Conservation (phyloP, 192 early-diverging fungal genomes). For the Phlyctochytrium arcticum region DNA sequence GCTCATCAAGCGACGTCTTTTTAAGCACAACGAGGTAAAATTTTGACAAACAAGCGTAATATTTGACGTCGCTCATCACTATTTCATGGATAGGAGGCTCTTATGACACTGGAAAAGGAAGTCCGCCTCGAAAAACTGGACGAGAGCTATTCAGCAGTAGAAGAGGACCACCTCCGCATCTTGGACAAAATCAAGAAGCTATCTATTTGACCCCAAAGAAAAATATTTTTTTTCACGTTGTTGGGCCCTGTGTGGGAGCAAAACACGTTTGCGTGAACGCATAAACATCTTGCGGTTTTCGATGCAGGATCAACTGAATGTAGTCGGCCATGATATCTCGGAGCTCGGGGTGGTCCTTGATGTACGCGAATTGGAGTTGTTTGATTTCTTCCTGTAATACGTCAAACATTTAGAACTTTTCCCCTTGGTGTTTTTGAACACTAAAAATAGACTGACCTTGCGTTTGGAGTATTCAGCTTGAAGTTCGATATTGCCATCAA, state of each 20-base stretch:
- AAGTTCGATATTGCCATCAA: conserved; percentile 41
- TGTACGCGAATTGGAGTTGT: conserved; percentile 27
- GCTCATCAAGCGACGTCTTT: conserved; percentile 82
- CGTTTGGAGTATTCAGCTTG: conserved; percentile 37
- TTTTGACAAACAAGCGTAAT: conserved; percentile 6
- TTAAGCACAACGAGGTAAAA: conserved; percentile 63
- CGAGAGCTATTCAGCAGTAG: conserved; percentile 69
- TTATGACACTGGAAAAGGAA: conserved; percentile 56
- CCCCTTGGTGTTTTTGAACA: no score
- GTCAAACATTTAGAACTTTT: not conserved
- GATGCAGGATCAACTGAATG: conserved; percentile 42
- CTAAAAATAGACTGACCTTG: conserved; percentile 17
- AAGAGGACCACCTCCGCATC: conserved; percentile 65
- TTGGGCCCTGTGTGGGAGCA: no score
- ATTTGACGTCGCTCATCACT: not conserved
- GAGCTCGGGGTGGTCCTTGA: conserved; percentile 36
- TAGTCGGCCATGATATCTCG: conserved; percentile 43
- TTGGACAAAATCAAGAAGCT: not conserved
- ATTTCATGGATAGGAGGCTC: conserved; percentile 50
- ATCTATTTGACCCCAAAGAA: no score
- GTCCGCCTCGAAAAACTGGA: conserved; percentile 71
- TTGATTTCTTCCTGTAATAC: conserved; percentile 25
- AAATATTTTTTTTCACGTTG: no score
- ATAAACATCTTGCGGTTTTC: conserved; percentile 46
- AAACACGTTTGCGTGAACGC: conserved; percentile 32